These are phyloP conservation scores for Hemisphaericaspora nanyangensis DNA, from an alignment of 805 yeast species.

Conservation along the genomic window DNA sequence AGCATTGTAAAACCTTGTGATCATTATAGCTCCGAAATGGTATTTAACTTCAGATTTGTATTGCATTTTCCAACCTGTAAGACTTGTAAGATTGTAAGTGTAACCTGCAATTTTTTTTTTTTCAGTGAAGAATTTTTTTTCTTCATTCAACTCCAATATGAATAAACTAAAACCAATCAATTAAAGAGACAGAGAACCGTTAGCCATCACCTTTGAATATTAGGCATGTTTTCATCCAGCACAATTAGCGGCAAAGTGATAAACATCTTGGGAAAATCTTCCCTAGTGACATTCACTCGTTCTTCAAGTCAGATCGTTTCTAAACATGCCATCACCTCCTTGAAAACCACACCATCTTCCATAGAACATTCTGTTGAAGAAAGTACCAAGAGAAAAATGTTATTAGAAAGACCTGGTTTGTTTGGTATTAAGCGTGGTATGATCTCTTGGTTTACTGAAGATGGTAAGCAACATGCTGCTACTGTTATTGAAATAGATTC, in stretches of 20 bases:
- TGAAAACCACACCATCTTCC: conserved; percentile 45
- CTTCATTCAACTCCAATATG: not conserved
- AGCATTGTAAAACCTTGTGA: no score
- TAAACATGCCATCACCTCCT: conserved; percentile 47
- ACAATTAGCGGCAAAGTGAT: not conserved
- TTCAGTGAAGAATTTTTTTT: not conserved
- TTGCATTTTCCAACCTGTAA: no score
- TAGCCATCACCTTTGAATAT: no score
- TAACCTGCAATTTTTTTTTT: no score
- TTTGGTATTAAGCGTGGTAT: conserved; percentile 85
- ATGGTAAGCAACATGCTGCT: conserved; percentile 72
- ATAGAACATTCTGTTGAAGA: conserved; percentile 65
- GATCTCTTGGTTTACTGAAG: conserved; percentile 75
- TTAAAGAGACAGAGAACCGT: no score
- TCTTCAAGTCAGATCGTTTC: conserved; percentile 39
- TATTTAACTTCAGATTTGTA: no score
- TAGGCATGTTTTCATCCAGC: conserved; percentile 2
- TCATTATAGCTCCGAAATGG: no score
- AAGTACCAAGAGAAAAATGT: conserved; percentile 66
- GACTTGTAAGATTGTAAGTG: no score
- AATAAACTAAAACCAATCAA: not conserved
- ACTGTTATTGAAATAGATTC: conserved; percentile 86
- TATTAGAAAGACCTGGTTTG: conserved; percentile 78
- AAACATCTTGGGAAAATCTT: not conserved
- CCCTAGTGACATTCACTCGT: conserved; percentile 12